Evolutionary conservation across 2,329 filamentous ascomycete species (phyloP).

Genomic region (Pestalotiopsis sp.): DNA sequence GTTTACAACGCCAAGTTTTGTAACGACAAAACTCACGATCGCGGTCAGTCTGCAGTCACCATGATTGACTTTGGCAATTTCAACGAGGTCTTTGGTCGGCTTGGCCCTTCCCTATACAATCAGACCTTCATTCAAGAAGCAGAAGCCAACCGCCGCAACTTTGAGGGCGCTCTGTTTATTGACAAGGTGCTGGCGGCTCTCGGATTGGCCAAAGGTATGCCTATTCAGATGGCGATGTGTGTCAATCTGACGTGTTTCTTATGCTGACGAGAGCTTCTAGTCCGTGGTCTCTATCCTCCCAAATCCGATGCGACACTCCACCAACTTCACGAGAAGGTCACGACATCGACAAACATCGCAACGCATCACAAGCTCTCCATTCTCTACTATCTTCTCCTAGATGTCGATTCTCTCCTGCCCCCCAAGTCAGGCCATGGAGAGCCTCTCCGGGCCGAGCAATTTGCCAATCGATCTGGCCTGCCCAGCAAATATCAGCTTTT

Average conservation of each 20-base stretch:
- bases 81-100: constrained; percentile 64
- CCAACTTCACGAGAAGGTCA: constrained; percentile 69
- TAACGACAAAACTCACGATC: background rate
- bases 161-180: constrained; percentile 74
- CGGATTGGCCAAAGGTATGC: constrained; percentile 66
- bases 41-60: constrained; percentile 4
- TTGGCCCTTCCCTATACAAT: constrained; percentile 62
- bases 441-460: constrained; percentile 50
- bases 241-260: background rate
- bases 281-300: constrained; percentile 71
- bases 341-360: constrained; percentile 59
- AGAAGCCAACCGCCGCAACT: constrained; percentile 62
- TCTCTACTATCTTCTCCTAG: constrained; percentile 80
- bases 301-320: constrained; percentile 66
- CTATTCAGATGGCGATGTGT: background rate
- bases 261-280: constrained; percentile 18
- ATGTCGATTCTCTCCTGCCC: constrained; percentile 59
- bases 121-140: constrained; percentile 63
- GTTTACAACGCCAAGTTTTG: background rate
- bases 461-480: constrained; percentile 64
- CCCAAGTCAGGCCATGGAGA: constrained; percentile 16
- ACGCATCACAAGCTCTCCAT: constrained; percentile 80
- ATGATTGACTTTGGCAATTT: constrained; percentile 70
- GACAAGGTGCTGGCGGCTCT: constrained; percentile 73
- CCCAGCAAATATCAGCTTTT: constrained; percentile 77